A percentile compares a stretch with the other conserved stretches of the same genome.
phyloP scores from a whole-genome alignment of 2,329 filamentous ascomycete species.

The Phialophora verrucosa region DNA sequence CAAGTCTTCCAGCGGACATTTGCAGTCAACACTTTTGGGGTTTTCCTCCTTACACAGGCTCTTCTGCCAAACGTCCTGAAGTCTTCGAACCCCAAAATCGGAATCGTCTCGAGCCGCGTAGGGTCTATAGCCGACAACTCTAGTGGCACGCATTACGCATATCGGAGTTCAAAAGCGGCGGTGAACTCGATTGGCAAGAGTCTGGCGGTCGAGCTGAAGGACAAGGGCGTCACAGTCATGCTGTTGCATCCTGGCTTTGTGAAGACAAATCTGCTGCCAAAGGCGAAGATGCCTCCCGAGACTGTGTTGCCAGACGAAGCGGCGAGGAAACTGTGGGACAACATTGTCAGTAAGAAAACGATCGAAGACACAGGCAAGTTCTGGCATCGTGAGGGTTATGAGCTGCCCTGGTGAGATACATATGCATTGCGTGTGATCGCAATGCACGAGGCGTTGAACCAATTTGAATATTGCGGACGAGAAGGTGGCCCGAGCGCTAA shows the following conservation, averaged over 20 bases:
- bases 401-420: conserved; percentile 50
- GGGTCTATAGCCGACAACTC: conserved; percentile 53
- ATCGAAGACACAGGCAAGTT: conserved; percentile 52
- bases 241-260: conserved; percentile 55
- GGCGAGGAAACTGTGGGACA: conserved; percentile 51
- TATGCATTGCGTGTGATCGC: background rate
- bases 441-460: no score
- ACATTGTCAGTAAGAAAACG: conserved; percentile 48
- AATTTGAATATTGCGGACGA: no score
- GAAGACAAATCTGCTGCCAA: conserved; percentile 45
- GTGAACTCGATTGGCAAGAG: conserved; percentile 54
- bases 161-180: conserved; percentile 53
- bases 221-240: conserved; percentile 49
- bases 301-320: conserved; percentile 55
- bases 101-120: conserved; percentile 52
- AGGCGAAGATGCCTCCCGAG: conserved; percentile 39
- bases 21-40: conserved; percentile 53
- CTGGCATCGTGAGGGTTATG: conserved; percentile 53
- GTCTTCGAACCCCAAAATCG: conserved; percentile 45
- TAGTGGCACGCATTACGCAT: conserved; percentile 52
- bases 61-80: conserved; percentile 50
- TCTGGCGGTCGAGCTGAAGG: conserved; percentile 51
- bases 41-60: conserved; percentile 53
- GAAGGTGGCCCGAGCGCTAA: no score
- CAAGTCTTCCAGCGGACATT: conserved; percentile 45